phyloP scores from a whole-genome alignment of 2,329 filamentous ascomycete genomes.

The Seiridium unicorne region DNA sequence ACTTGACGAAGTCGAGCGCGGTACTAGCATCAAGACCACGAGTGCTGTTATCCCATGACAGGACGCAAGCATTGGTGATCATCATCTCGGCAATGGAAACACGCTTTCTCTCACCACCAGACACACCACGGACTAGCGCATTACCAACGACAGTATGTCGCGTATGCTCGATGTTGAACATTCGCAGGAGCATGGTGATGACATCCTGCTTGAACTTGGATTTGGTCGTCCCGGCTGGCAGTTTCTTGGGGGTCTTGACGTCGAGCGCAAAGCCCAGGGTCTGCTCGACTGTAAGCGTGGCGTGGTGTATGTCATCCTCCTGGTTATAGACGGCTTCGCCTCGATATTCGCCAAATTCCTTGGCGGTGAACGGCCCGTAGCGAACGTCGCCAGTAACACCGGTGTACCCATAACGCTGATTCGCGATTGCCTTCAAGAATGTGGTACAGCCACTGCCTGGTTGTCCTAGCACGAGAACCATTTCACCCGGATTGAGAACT shows the following conservation, averaged over 20 bases:
- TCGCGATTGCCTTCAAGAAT: slow-evolving; percentile 66
- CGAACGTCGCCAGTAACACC: slow-evolving; percentile 64
- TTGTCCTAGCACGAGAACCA: slow-evolving; percentile 79
- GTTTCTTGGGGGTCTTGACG: slow-evolving; percentile 79
- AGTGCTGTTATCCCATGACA: slow-evolving; percentile 75
- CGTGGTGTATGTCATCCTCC: slow-evolving; percentile 82
- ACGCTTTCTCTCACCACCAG: slow-evolving; percentile 75
- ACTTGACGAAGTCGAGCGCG: slow-evolving; percentile 65
- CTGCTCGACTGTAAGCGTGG: slow-evolving; percentile 83
- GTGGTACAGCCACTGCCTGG: slow-evolving; percentile 73
- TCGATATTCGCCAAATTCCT: slow-evolving; percentile 72
- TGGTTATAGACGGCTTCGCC: slow-evolving; percentile 85
- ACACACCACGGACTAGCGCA: slow-evolving; percentile 75
- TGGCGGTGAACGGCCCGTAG: slow-evolving; percentile 71
- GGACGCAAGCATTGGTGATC: slow-evolving; percentile 68
- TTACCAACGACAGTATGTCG: slow-evolving; percentile 83
- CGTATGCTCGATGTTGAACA: slow-evolving; percentile 94
- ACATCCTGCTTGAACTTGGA: slow-evolving; percentile 75
- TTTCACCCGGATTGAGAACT: slow-evolving; percentile 76
- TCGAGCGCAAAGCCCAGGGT: slow-evolving; percentile 84
- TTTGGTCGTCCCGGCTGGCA: slow-evolving; percentile 71
- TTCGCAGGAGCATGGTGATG: slow-evolving; percentile 72
- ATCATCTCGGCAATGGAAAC: slow-evolving; percentile 84
- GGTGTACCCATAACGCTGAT: slow-evolving; percentile 60
- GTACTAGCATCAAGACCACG: slow-evolving; percentile 68